Evolutionary conservation across 768 basidiomycete species (phyloP).

Genomic region (Calocybe gangraenosa): DNA sequence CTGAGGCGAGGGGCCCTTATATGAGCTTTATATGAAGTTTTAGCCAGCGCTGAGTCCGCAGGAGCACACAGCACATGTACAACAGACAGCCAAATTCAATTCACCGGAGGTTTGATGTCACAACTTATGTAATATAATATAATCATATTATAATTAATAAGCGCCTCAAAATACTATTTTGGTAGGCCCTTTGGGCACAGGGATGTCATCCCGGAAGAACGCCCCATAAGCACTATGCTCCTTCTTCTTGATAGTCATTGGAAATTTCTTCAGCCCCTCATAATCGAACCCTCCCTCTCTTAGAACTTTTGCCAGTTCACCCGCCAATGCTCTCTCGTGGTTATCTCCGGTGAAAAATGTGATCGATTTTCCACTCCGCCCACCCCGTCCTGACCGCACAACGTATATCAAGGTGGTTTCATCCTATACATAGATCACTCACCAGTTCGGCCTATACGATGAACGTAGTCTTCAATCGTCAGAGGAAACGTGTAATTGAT

Average conservation of each 20-base stretch:
- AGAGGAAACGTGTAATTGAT: constrained; percentile 98
- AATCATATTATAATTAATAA: no score
- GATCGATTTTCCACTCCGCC: constrained; percentile 84
- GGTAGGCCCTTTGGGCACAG: constrained; percentile 56
- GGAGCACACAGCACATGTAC: no score
- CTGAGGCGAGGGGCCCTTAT: no score
- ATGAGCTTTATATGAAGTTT: no score
- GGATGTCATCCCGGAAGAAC: constrained; percentile 71
- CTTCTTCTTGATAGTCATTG: constrained; percentile 97
- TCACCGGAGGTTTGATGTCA: constrained; percentile 14
- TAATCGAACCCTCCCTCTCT: constrained; percentile 82
- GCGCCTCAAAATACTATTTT: constrained; percentile 65
- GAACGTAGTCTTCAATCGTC: constrained; percentile 91
- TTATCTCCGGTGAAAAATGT: constrained; percentile 95
- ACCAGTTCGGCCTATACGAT: constrained; percentile 89
- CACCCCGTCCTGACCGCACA: constrained; percentile 84
- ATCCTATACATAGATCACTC: constrained; percentile 23
- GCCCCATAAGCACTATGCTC: constrained; percentile 88
- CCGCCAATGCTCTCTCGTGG: constrained; percentile 84
- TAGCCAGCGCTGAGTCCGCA: no score
- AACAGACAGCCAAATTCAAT: no score
- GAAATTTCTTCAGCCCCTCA: constrained; percentile 78
- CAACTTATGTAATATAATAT: constrained; percentile 13
- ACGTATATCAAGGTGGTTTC: constrained; percentile 1
- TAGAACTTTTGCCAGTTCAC: constrained; percentile 89